A percentile compares a stretch with the other conserved stretches of the same genome.
phyloP scores from a whole-genome alignment of 129 eudicot genomes.

The Lactuca saligna region DNA sequence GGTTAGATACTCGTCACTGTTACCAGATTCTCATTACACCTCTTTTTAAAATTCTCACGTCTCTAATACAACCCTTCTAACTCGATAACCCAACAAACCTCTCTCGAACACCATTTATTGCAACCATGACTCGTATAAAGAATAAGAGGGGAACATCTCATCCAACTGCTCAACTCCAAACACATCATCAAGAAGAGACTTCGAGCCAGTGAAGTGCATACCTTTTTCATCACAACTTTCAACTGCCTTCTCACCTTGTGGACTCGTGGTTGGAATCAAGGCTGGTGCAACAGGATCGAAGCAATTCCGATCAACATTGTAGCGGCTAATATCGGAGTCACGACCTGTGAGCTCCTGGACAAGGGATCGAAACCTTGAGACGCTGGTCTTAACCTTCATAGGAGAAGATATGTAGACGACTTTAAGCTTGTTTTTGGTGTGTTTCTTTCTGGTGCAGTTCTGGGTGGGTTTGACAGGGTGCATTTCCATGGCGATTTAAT shows the following conservation, averaged over 20 bases:
- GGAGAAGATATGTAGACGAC: conserved; percentile 85
- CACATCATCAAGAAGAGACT: conserved; percentile 41
- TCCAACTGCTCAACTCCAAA: conserved; percentile 40
- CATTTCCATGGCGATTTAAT: background rate
- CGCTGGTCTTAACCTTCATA: conserved; percentile 68
- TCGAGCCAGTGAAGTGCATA: conserved; percentile 16
- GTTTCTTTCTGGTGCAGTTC: conserved; percentile 17
- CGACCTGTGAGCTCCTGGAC: conserved; percentile 82
- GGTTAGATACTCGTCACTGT: background rate
- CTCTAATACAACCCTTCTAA: background rate
- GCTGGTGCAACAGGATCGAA: conserved; percentile 9
- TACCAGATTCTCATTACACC: background rate
- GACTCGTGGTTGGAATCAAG: background rate
- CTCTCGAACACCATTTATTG: background rate
- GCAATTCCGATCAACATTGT: conserved; percentile 10
- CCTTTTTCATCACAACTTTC: conserved; percentile 8
- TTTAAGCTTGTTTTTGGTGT: conserved; percentile 38
- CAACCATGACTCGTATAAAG: conserved; percentile 14
- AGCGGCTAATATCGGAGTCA: conserved; percentile 57
- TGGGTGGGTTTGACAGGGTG: background rate
- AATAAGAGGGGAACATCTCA: conserved; percentile 34
- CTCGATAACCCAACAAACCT: background rate
- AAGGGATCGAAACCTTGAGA: conserved; percentile 49
- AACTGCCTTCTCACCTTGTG: conserved; percentile 16
- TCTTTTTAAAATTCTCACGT: background rate